Conservation (phyloP, 306 rosid genomes). For the Cucumis cinereus region DNA sequence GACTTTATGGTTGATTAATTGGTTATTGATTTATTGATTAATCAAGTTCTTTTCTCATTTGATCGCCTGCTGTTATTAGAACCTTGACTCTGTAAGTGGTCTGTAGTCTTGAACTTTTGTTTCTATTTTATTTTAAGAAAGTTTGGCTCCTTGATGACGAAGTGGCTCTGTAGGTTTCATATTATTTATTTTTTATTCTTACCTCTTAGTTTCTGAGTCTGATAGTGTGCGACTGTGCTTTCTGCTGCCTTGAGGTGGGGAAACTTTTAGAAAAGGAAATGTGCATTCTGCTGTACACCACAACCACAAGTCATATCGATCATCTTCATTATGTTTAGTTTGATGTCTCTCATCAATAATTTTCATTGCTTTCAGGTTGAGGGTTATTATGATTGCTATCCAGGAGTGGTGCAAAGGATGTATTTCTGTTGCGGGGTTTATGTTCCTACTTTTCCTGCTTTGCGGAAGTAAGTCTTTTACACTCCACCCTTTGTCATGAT, state of each 20-base stretch:
- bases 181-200: not conserved
- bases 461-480: constrained; percentile 47
- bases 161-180: not conserved
- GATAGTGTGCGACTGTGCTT: not conserved
- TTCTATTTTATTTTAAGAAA: not conserved
- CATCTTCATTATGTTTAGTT: not conserved
- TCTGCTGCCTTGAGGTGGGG: not conserved
- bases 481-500: constrained; percentile 10
- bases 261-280: not conserved
- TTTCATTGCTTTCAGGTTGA: constrained; percentile 45
- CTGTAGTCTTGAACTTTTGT: not conserved
- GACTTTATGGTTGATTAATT: not conserved
- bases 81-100: not conserved
- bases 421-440: constrained; percentile 47
- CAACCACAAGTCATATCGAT: not conserved
- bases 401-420: constrained; percentile 50
- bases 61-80: not conserved
- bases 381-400: constrained; percentile 45
- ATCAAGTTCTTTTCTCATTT: not conserved
- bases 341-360: not conserved
- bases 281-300: not conserved
- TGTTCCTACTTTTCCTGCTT: constrained; percentile 66
- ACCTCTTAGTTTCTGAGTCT: not conserved
- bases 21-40: not conserved
- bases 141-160: not conserved